A percentile compares a stretch with the other conserved stretches of the same genome.
These are phyloP conservation scores for Rhodotorula sp. DNA, from an alignment of 1,284 basidiomycete species.

Conservation along the genomic window DNA sequence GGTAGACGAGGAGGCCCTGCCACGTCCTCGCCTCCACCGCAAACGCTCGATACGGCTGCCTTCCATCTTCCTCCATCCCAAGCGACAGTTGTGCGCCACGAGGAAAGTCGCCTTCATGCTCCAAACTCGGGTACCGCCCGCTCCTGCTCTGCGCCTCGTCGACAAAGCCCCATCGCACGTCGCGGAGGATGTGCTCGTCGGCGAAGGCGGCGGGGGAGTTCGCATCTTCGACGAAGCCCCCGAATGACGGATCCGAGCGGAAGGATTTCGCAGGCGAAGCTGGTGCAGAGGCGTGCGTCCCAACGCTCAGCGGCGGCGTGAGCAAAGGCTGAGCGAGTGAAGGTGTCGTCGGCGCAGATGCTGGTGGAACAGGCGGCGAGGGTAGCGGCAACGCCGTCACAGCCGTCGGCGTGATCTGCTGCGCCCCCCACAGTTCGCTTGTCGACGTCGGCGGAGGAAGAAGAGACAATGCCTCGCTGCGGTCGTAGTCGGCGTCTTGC, in stretches of 20 bases:
- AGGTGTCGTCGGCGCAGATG: neutral
- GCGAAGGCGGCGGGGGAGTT: slow-evolving; percentile 5
- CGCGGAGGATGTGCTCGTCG: slow-evolving; percentile 12
- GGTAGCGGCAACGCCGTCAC: neutral
- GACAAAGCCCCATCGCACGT: slow-evolving; percentile 31
- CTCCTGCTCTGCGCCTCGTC: neutral
- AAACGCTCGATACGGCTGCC: slow-evolving; percentile 42
- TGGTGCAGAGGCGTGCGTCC: neutral
- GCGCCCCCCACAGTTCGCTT: neutral
- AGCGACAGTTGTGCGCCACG: slow-evolving; percentile 28
- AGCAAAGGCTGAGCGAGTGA: neutral
- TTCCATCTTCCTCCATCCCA: slow-evolving; percentile 47
- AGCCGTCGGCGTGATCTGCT: neutral
- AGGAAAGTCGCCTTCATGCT: slow-evolving; percentile 30
- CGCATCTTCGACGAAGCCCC: slow-evolving; percentile 22
- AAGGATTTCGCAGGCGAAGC: neutral
- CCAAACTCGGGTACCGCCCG: slow-evolving; percentile 15
- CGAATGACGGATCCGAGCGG: slow-evolving; percentile 5
- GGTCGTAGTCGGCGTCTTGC: neutral
- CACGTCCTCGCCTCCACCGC: slow-evolving; percentile 36
- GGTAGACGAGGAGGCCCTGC: slow-evolving; percentile 26
- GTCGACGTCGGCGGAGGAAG: neutral
- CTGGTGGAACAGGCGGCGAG: neutral
- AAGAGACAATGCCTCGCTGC: no score
- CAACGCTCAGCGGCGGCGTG: neutral